phyloP scores from a whole-genome alignment of 495 filamentous ascomycete species.

The Penicillium argentinense region DNA sequence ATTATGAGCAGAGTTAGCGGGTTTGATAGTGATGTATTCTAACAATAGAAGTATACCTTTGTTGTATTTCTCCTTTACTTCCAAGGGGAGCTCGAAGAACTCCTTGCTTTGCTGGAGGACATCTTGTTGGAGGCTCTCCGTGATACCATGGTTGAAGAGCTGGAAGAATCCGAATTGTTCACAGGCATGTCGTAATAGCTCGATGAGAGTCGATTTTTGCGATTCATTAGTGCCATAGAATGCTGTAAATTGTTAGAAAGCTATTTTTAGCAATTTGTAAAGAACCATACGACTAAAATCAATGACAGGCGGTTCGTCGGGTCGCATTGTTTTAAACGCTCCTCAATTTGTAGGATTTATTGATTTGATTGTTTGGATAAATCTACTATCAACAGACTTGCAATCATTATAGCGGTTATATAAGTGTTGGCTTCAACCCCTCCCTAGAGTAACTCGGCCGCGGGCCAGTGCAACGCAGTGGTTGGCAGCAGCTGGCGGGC shows the following conservation, averaged over 20 bases:
- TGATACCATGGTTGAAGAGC: conserved; percentile 74
- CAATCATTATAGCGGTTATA: not conserved
- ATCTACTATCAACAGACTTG: no score
- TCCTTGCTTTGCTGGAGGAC: conserved; percentile 65
- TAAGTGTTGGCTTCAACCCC: not conserved
- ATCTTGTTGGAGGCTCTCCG: conserved; percentile 60
- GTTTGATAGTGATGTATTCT: no score
- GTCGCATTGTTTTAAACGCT: not conserved
- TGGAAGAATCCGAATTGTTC: conserved; percentile 78
- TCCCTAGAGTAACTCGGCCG: not conserved
- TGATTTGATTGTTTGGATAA: no score
- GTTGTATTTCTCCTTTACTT: conserved; percentile 44
- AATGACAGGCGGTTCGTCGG: conserved; percentile 18
- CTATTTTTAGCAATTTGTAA: not conserved
- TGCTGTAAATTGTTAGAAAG: conserved; percentile 8
- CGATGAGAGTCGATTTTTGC: conserved; percentile 6
- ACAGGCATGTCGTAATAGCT: conserved; percentile 19
- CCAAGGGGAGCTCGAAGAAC: conserved; percentile 74
- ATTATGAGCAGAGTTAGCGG: not conserved
- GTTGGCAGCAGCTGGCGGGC: no score
- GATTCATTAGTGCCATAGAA: conserved; percentile 13
- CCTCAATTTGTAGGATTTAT: not conserved
- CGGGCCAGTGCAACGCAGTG: not conserved
- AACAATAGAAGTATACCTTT: conserved; percentile 16
- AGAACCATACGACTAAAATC: conserved; percentile 15